Evolutionary conservation across 495 filamentous ascomycete genomes (phyloP).

Genomic region (Neurospora intermedia): DNA sequence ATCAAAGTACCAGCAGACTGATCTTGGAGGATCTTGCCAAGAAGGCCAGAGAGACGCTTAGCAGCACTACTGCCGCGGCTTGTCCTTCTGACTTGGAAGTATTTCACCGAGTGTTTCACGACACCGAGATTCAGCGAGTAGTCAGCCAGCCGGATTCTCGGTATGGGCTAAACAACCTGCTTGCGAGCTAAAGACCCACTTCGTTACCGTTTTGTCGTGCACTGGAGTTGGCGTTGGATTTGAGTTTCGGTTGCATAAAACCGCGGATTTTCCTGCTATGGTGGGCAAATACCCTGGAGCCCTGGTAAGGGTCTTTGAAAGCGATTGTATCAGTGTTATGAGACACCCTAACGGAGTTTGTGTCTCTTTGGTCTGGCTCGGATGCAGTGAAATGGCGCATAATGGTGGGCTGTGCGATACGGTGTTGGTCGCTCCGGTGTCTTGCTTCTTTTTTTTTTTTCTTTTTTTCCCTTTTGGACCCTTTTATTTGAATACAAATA

Average conservation of each 20-base stretch:
- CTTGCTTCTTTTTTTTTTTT: not conserved
- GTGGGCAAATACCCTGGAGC: not conserved
- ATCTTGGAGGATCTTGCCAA: constrained; percentile 39
- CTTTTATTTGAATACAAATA: not conserved
- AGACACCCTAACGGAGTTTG: not conserved
- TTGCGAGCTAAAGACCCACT: constrained; percentile 18
- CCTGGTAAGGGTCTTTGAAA: not conserved
- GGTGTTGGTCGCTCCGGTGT: not conserved
- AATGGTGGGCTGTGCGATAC: not conserved
- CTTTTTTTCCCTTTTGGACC: not conserved
- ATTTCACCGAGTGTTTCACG: constrained; percentile 31
- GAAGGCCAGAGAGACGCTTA: constrained; percentile 26
- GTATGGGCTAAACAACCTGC: constrained; percentile 33
- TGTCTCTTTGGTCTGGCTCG: not conserved
- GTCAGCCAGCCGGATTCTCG: constrained; percentile 34
- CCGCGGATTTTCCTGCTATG: not conserved
- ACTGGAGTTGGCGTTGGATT: not conserved
- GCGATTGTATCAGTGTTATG: not conserved
- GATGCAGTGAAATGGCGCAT: not conserved
- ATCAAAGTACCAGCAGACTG: constrained; percentile 32
- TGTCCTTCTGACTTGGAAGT: constrained; percentile 33
- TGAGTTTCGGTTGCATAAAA: not conserved
- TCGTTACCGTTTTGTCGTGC: not conserved
- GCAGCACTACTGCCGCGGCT: constrained; percentile 8
- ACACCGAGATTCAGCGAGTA: constrained; percentile 28